Base-by-base conservation (phyloP, 1,284 basidiomycete species). In the Cryptococcus sp. region DNA sequence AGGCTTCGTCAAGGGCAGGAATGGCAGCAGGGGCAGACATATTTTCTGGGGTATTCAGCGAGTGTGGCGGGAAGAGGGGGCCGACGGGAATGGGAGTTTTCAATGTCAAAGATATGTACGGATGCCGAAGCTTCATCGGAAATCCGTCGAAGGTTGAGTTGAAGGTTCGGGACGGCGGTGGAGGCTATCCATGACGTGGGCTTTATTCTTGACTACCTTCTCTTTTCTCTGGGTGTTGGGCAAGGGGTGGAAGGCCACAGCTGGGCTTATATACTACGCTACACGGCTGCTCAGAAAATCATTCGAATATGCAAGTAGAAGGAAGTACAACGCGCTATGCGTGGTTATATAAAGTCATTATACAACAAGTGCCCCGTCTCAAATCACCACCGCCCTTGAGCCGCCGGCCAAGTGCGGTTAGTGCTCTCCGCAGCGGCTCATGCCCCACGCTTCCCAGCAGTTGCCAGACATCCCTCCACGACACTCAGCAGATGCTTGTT, bases 401-500 rank as follows among this genome's bases (percentile, higher is more conserved):
- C 28, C 9, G 28, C 28, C 28, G 9, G 4, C 28, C 28, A 4
- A 9, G 28, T 9, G 9, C 28, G 9, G 4, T 33, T 9, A 33
- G 4, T 9, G 28, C 28, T 5, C 9, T 9, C 5, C 28, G 5
- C 9, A 9, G 4, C 28, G 4, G 28, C 28, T 33, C 28, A 33
- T 33, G 28, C 28, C 13, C 69, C 69, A 33, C 69, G 53, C 64
- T 66, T 63, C 15, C 78, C 78, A 0, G 82, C 82, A 8, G 81
- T 82, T 8, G 79, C 78, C 38, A 98, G 81, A 72, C 91, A 94
- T 49, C 88, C 87, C 73, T 97, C 92, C 2, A 98, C 85, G 0
- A 94, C 91, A 55, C 88, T 87, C 3, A 97, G 76, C 5, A 98
- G 82, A 43, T 89, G 85, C 11, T 84, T 82, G 76, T 98, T 98